Base-by-base conservation (phyloP, 805 yeast genomes). In the Candida nonsorbophila region DNA sequence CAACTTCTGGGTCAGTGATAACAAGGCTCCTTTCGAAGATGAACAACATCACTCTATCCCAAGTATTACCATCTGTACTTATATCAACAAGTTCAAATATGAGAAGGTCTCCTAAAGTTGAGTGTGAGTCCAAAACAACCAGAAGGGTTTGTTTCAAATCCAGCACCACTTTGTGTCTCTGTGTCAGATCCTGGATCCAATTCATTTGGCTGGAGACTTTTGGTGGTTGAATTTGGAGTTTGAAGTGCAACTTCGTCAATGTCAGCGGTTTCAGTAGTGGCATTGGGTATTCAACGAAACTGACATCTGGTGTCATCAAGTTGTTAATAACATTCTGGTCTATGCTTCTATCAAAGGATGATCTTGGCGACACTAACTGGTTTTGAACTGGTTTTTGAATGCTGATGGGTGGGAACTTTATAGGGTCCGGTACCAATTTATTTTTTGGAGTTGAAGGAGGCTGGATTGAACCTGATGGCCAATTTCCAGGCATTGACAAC, bases 21-120 rank as follows among this genome's bases (percentile, higher is more conserved):
- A 65, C 24, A 11, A 63, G 24, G 4, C 46, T 34, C 10, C 51
- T 43, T 14, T 49, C 55, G 35, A 67, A 65, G 10, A 66, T 38
- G 30, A 48, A 62, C 14, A 55, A 49, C 11, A 45, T 36, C 3
- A 59, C 48, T 19, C 31, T 26, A 36, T 62, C 68, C 74, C 75
- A 72, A 10, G 50, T 46, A 2, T 34, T 43, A 2, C 67, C 72
- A 41, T 67, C 67, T 3, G 60, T 51, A 10, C 74, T 65, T 12
- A 69, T 59, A 12, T 55, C 51, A 14, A 68, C 41, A 15, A 39
- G 44, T 36, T 72, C 77, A 45, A 72, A 70, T 29, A 67, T 39
- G 3, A 55, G 36, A 14, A 64, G 38, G 1, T 38, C 37, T 1
- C 61, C 58, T 11, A 57, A 32, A 6, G 32, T 33, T 11, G 25